Base-by-base conservation (phyloP, 2,329 filamentous ascomycete species). In the Geoglossum cookeanum region DNA sequence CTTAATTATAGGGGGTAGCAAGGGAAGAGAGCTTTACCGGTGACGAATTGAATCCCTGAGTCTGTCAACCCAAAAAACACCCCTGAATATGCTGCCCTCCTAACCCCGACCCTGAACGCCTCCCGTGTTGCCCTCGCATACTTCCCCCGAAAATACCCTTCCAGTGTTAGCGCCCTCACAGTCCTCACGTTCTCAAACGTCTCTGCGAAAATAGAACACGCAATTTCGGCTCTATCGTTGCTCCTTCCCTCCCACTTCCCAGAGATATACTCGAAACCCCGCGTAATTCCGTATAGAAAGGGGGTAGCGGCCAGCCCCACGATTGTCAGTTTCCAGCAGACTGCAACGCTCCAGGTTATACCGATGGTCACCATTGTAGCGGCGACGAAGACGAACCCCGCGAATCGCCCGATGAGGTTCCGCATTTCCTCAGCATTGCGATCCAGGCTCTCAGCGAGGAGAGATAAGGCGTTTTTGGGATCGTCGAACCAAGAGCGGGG, bases 341-440 rank as follows among this genome's bases (percentile, higher is more conserved):
- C 77, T 0, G 75, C 66, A 15, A 94, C 68, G 3, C 87, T 82
- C 90, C 89, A 96, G 1, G 77, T 64, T 5, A 92, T 64, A 0
- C 87, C 81, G n/a, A 84, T 77, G 0, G 71, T 58, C 17, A 86
- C 75, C 76, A 94, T 90, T 55, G 80, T 69, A 0, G 74, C 65
- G 3, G 85, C 81, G 8, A 84, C 78, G 13, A 90, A 74, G 0
- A 84, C 68, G 56, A 85, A 79, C 1, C 85, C 84, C 0, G 83
- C 75, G 64, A 95, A 94, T 1, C 85, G 79, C 1, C 86, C 85
- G 0, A 94, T 75, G 0, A 97, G 72, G 62, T 87, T 89, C 7
- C 86, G 79, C 79, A 92, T 90, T 65, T 95, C 88, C 66, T 97
- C 89, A 0, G 84, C 85, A 63, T 87, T 86, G 15, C 84, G 78